Percentiles rank a stretch among this genome's conserved stretches.
Evolutionary conservation across 2,329 filamentous ascomycete species (phyloP).

Genomic region (Dothistroma septosporum): DNA sequence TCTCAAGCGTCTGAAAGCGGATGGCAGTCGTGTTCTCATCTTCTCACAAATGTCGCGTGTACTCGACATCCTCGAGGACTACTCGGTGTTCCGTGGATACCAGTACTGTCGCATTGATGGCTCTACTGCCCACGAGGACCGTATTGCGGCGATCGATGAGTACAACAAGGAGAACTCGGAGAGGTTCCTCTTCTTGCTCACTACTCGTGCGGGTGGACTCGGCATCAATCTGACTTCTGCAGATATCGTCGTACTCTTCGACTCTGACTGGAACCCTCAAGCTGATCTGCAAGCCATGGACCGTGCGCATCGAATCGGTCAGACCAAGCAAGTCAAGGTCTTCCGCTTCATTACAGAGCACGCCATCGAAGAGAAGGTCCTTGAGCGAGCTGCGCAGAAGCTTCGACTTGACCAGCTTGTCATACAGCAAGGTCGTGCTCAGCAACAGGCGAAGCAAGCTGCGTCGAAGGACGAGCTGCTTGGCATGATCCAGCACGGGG

Average conservation of each 20-base stretch:
- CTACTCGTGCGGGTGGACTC: slow-evolving; percentile 88
- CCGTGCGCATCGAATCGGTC: slow-evolving; percentile 93
- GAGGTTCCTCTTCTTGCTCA: slow-evolving; percentile 93
- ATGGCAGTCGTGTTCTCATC: slow-evolving; percentile 93
- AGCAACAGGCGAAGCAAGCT: slow-evolving; percentile 83
- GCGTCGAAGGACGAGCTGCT: slow-evolving; percentile 94
- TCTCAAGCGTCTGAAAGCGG: slow-evolving; percentile 72
- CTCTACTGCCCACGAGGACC: slow-evolving; percentile 92
- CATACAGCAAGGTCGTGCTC: slow-evolving; percentile 93
- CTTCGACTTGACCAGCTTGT: slow-evolving; percentile 93
- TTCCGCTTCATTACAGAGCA: slow-evolving; percentile 98
- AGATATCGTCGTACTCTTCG: slow-evolving; percentile 93
- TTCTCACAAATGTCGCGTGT: slow-evolving; percentile 99
- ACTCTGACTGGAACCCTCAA: slow-evolving; percentile 98
- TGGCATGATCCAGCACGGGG: slow-evolving; percentile 97
- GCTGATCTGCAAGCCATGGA: slow-evolving; percentile 99
- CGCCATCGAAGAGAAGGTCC: slow-evolving; percentile 95
- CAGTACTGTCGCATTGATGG: slow-evolving; percentile 98
- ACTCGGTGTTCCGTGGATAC: slow-evolving; percentile 91
- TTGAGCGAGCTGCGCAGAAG: slow-evolving; percentile 95
- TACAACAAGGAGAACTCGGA: slow-evolving; percentile 96
- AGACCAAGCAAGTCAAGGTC: slow-evolving; percentile 95
- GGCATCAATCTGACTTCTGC: slow-evolving; percentile 95
- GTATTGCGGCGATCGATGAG: slow-evolving; percentile 94
- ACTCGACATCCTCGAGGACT: slow-evolving; percentile 94